phyloP scores from a whole-genome alignment of 179 eudicot species.

The Camellia oleifera region DNA sequence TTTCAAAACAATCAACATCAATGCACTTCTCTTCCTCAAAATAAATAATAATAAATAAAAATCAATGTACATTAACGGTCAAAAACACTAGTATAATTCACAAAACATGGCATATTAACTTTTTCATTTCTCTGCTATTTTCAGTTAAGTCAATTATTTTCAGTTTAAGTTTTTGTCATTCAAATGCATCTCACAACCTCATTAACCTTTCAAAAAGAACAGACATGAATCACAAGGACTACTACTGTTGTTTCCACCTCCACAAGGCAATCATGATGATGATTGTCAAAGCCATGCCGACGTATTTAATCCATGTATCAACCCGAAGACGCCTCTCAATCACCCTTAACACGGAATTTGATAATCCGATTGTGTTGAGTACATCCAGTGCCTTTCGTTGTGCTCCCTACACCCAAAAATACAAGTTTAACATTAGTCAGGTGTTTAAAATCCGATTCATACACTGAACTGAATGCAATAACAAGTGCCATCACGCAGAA shows the following conservation, averaged over 20 bases:
- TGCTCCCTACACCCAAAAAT: conserved; percentile 57
- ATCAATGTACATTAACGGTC: no score
- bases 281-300: conserved; percentile 72
- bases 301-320: conserved; percentile 77
- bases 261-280: conserved; percentile 55
- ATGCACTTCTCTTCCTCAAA: no score
- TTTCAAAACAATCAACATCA: no score
- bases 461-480: background rate
- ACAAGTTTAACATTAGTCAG: background rate
- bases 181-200: background rate
- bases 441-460: background rate
- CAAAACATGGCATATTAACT: background rate
- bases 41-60: no score
- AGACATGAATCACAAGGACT: background rate
- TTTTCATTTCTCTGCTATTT: background rate
- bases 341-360: conserved; percentile 70
- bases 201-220: background rate
- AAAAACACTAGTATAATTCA: no score
- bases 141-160: background rate
- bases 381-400: conserved; percentile 83
- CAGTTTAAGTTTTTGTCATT: background rate
- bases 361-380: conserved; percentile 71
- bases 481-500: background rate
- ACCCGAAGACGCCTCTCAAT: conserved; percentile 77
- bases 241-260: conserved; percentile 58